Conservation (phyloP, 2,329 filamentous ascomycete species). For the Xylariaceae sp. region DNA sequence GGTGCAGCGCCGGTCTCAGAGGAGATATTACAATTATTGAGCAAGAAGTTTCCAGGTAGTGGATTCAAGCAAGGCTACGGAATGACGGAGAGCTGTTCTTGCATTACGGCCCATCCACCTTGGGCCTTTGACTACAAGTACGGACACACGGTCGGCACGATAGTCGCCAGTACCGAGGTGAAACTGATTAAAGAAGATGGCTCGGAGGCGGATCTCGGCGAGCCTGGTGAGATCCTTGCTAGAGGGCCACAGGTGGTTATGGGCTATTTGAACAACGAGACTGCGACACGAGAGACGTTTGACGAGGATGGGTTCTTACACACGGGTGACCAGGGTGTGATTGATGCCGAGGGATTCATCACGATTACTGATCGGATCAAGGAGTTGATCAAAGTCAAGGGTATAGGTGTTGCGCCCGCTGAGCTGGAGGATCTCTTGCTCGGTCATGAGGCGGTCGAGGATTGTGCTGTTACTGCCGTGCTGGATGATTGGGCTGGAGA, state of each 20-base stretch:
- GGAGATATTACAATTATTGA: slow-evolving; percentile 56
- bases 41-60: slow-evolving; percentile 55
- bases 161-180: slow-evolving; percentile 58
- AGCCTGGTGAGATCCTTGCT: slow-evolving; percentile 50
- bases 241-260: slow-evolving; percentile 48
- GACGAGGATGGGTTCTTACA: slow-evolving; percentile 41
- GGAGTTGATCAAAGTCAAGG: slow-evolving; percentile 68
- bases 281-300: slow-evolving; percentile 35
- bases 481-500: slow-evolving; percentile 55
- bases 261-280: slow-evolving; percentile 45
- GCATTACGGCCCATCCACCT: slow-evolving; percentile 60
- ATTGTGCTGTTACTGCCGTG: slow-evolving; percentile 55
- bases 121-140: slow-evolving; percentile 56
- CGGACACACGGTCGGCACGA: slow-evolving; percentile 52
- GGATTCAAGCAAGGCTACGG: slow-evolving; percentile 66
- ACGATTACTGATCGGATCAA: slow-evolving; percentile 62
- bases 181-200: slow-evolving; percentile 55
- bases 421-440: slow-evolving; percentile 63
- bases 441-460: slow-evolving; percentile 53
- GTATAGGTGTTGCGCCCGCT: slow-evolving; percentile 59
- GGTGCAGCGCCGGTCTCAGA: slow-evolving; percentile 58
- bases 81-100: slow-evolving; percentile 65
- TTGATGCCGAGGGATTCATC: slow-evolving; percentile 55
- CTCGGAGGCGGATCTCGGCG: slow-evolving; percentile 48
- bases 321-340: slow-evolving; percentile 56